Evolutionary conservation across 2,329 filamentous ascomycete species (phyloP), one percentile per base, ranked within the genome.

Genomic region (Nothopassalora personata): DNA sequence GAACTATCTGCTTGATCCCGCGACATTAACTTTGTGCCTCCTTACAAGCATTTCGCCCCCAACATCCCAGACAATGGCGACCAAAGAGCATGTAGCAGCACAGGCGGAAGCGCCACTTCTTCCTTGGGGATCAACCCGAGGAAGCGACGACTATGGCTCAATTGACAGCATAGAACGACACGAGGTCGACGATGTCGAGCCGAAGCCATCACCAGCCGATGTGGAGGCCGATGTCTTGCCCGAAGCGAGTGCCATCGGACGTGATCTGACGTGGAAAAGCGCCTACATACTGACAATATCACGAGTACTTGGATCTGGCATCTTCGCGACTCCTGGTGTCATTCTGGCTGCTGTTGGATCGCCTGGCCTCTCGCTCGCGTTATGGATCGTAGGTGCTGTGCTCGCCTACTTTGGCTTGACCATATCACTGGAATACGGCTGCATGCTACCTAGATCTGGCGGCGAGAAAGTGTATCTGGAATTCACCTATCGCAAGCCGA

Each of bases 391-490:
- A 0, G 87, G 86, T 0, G 83, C 85, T 0, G 64, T 84, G 1
- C 76, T 89, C 7, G 82, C 85, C 0, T 84, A 66, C 54, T 66
- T 64, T 19, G 62, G 62, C 80, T 74, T 89, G 2, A 80, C 80
- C 3, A 79, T 89, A 0, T 81, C 80, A 6, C 78, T 90, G 53
- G 87, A 90, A 67, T 87, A 84, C 66, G 87, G 87, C 0, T 86
- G 81, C 66, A 88, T 89, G 86, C 74, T 90, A 13, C 87, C 87
- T 15, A 79, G 86, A 0, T 87, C 83, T 0, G 87, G 87, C 6
- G 87, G 86, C 27, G 73, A 74, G 28, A 90, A 89, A 72, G 85
- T 89, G 6, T 89, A 89, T 67, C 80, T 90, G 48, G 86, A 90
- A 70, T 87, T 86, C 69, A 84, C 84, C 0, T 89, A 87, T 69